These are phyloP conservation scores for Baudoinia panamericana DNA, from an alignment of 495 filamentous ascomycete genomes.

Conservation along the genomic window DNA sequence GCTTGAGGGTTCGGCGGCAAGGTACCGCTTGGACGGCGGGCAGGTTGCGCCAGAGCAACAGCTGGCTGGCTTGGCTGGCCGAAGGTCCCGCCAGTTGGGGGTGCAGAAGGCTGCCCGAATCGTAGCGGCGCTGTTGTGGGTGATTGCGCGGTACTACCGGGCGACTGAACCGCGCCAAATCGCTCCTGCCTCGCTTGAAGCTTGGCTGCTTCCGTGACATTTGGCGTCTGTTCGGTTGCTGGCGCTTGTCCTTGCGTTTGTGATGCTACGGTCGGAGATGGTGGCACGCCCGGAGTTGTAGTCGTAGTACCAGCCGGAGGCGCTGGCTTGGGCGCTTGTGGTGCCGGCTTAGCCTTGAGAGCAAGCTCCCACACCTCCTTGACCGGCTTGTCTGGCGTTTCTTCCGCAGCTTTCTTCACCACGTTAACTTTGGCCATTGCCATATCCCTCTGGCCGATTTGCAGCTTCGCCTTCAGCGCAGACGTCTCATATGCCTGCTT, in stretches of 20 bases:
- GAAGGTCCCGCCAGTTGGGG: constrained; percentile 2
- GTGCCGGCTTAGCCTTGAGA: constrained; percentile 50
- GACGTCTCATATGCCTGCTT: constrained; percentile 24
- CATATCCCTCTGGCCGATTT: constrained; percentile 1
- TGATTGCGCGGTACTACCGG: too few relatives aligned
- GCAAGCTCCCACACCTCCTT: constrained; percentile 73
- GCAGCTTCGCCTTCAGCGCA: constrained; percentile 48
- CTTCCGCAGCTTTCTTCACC: constrained; percentile 62
- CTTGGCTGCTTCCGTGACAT: constrained; percentile 13
- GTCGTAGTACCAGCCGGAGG: not conserved
- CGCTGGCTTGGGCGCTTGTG: constrained; percentile 15
- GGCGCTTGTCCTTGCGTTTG: constrained; percentile 5
- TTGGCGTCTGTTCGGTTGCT: constrained; percentile 1
- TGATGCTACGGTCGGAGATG: not conserved
- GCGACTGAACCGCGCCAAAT: constrained; percentile 6
- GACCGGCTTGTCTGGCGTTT: constrained; percentile 73
- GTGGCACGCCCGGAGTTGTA: not conserved
- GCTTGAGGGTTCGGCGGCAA: constrained; percentile 12
- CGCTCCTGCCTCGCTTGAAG: constrained; percentile 9
- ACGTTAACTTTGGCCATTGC: constrained; percentile 48
- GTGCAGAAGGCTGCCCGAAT: constrained; percentile 10
- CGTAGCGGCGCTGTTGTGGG: constrained; percentile 3
- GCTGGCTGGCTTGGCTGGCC: constrained; percentile 11
- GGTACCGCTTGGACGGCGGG: constrained; percentile 4
- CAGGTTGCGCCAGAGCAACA: constrained; percentile 5